A percentile compares a stretch with the other conserved stretches of the same genome.
phyloP scores from a whole-genome alignment of 2,329 filamentous ascomycete species.

The Aspergillus niger region DNA sequence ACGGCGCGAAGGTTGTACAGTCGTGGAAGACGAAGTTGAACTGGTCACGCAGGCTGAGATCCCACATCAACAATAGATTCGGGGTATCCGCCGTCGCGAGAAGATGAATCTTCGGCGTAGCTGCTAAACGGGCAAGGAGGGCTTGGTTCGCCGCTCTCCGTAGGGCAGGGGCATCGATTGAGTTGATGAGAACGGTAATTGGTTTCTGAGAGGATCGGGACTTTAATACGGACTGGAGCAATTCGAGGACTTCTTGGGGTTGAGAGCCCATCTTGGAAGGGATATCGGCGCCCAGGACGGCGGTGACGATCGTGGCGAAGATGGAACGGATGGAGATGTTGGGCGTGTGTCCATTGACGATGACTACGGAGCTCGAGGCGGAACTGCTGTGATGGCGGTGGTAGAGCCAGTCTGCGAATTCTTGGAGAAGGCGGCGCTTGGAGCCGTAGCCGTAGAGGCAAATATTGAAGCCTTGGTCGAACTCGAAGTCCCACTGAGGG shows the following conservation, averaged over 20 bases:
- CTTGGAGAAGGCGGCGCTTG: slow-evolving; percentile 72
- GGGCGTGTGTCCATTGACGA: slow-evolving; percentile 78
- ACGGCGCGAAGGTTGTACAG: slow-evolving; percentile 82
- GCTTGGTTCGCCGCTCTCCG: slow-evolving; percentile 71
- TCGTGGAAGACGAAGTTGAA: slow-evolving; percentile 93
- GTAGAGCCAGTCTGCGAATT: slow-evolving; percentile 73
- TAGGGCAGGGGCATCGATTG: slow-evolving; percentile 77
- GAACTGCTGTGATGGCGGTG: slow-evolving; percentile 33
- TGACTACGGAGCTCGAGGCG: slow-evolving; percentile 64
- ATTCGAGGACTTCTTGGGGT: slow-evolving; percentile 67
- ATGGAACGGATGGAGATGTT: slow-evolving; percentile 49
- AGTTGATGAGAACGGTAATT: slow-evolving; percentile 77
- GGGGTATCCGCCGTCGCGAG: slow-evolving; percentile 84
- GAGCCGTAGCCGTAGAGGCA: slow-evolving; percentile 93
- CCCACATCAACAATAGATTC: slow-evolving; percentile 86
- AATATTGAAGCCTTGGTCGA: slow-evolving; percentile 81
- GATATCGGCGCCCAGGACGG: slow-evolving; percentile 52
- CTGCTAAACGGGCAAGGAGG: slow-evolving; percentile 73
- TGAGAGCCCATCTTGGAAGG: slow-evolving; percentile 62
- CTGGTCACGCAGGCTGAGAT: slow-evolving; percentile 76
- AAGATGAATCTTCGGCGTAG: slow-evolving; percentile 70
- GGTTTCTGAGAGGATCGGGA: slow-evolving; percentile 42
- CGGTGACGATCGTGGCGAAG: slow-evolving; percentile 63
- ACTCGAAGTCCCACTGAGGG: slow-evolving; percentile 89
- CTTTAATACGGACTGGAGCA: slow-evolving; percentile 64